Percentiles rank a stretch among this genome's conserved stretches.
Conservation (phyloP, 1,139 yeast species). For the Hyphopichia fennica region DNA sequence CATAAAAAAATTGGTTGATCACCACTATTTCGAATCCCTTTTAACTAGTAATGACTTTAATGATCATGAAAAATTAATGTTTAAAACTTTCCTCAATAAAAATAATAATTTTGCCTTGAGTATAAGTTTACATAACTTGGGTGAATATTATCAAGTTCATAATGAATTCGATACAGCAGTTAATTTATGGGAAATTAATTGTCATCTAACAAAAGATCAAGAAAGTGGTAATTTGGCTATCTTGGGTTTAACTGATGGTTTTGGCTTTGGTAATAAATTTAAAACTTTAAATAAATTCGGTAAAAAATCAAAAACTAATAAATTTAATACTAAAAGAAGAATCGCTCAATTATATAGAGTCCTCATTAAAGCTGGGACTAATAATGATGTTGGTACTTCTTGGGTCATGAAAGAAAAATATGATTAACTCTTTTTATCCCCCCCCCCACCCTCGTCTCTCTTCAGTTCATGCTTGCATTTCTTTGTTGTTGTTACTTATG, state of each 20-base stretch:
- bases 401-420: conserved; percentile 19
- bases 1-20: conserved; percentile 10
- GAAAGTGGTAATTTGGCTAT: conserved; percentile 23
- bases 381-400: conserved; percentile 15
- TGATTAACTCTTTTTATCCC: conserved; percentile 5
- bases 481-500: background rate
- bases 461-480: background rate
- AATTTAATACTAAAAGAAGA: conserved; percentile 21
- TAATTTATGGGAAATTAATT: conserved; percentile 22
- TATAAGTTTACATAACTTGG: conserved; percentile 18
- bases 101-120: conserved; percentile 20
- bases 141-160: conserved; percentile 18
- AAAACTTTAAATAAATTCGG: conserved; percentile 10
- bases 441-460: background rate
- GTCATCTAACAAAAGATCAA: conserved; percentile 18
- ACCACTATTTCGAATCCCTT: conserved; percentile 8
- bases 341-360: conserved; percentile 24
- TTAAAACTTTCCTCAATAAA: conserved; percentile 14
- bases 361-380: conserved; percentile 14
- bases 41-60: conserved; percentile 3
- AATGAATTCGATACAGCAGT: conserved; percentile 17
- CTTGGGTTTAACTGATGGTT: conserved; percentile 22
- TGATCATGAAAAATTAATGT: conserved; percentile 7
- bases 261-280: conserved; percentile 17
- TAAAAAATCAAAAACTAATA: conserved; percentile 15